phyloP scores from a whole-genome alignment of 2,329 filamentous ascomycete species.

The Huntiella omanensis region DNA sequence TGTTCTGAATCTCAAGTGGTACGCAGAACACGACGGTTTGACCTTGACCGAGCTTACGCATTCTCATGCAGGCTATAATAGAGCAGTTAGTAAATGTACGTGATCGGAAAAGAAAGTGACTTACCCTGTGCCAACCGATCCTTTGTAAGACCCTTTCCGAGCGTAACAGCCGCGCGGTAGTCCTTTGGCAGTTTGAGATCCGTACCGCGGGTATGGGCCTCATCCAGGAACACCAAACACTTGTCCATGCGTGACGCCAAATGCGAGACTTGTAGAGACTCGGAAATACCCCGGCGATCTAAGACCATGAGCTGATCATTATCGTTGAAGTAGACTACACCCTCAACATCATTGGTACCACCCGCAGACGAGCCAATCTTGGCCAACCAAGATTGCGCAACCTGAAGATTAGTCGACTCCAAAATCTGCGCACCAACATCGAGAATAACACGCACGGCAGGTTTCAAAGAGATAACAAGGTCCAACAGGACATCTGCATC shows the following conservation, averaged over 20 bases:
- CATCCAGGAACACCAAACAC: conserved; percentile 51
- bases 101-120: too few species aligned
- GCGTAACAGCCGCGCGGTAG: conserved; percentile 46
- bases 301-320: conserved; percentile 35
- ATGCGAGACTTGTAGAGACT: conserved; percentile 37
- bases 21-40: conserved; percentile 46
- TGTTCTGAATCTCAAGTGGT: conserved; percentile 36
- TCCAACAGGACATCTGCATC: conserved; percentile 26
- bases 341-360: conserved; percentile 9
- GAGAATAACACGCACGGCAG: conserved; percentile 37
- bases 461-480: conserved; percentile 21
- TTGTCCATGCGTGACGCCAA: conserved; percentile 34
- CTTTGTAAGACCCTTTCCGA: conserved; percentile 47
- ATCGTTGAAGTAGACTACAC: conserved; percentile 37
- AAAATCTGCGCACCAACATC: conserved; percentile 55
- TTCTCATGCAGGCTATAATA: conserved; percentile 44
- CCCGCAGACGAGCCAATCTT: conserved; percentile 8
- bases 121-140: conserved; percentile 50
- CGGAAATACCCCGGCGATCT: conserved; percentile 25
- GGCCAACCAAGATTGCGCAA: conserved; percentile 35
- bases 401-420: conserved; percentile 36
- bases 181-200: conserved; percentile 41
- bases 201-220: conserved; percentile 50
- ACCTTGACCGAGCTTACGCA: conserved; percentile 47
- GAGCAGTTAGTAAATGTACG: neutral